phyloP scores from a whole-genome alignment of 805 yeast genomes.

The Saturnispora mendoncae region DNA sequence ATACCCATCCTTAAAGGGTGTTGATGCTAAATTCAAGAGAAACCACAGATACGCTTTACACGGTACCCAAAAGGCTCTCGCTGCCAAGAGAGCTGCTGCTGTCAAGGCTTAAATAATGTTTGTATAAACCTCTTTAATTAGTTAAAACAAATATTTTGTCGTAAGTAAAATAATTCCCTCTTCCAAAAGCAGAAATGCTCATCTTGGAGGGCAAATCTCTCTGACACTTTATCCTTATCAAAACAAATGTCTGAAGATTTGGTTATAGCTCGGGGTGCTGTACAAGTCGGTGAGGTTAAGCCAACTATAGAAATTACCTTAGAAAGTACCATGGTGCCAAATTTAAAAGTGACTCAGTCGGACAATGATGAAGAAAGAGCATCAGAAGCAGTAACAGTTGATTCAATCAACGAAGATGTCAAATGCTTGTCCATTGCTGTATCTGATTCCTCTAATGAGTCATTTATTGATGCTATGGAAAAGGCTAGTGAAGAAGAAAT shows the following conservation, averaged over 20 bases:
- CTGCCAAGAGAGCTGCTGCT: slow-evolving; percentile 44
- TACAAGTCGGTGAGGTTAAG: not conserved
- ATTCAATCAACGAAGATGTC: no score
- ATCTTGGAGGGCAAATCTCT: not conserved
- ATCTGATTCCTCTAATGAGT: no score
- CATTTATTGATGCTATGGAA: no score
- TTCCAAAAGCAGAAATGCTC: not conserved
- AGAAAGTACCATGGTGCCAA: no score
- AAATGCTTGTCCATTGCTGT: no score
- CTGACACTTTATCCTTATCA: not conserved
- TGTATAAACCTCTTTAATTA: slow-evolving; percentile 3
- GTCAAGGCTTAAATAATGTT: slow-evolving; percentile 13
- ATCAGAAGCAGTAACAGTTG: no score
- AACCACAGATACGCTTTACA: slow-evolving; percentile 99
- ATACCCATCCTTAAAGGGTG: slow-evolving; percentile 98
- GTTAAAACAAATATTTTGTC: not conserved
- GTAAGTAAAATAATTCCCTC: not conserved
- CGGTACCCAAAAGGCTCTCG: slow-evolving; percentile 93
- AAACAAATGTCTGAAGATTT: not conserved
- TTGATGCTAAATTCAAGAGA: slow-evolving; percentile 98
- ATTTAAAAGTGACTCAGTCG: no score
- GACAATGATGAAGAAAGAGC: no score
- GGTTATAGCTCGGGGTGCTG: not conserved
- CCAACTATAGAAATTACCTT: no score
- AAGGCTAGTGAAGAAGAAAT: no score